Percentiles rank a stretch among this genome's conserved stretches.
phyloP scores from a whole-genome alignment of 805 yeast species.

The Clavispora vitiphila region DNA sequence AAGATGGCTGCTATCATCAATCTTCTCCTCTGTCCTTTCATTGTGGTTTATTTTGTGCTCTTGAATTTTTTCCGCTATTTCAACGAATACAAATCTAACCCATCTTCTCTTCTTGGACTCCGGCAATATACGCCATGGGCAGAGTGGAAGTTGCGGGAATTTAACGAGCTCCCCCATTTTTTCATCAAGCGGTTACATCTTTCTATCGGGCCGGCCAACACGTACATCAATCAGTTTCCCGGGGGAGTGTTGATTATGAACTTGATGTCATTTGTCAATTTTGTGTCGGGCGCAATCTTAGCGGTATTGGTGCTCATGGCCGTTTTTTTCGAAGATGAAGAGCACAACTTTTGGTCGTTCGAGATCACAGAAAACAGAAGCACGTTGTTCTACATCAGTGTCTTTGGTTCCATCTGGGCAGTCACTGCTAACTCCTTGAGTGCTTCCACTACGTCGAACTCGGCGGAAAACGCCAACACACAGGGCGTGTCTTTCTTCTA shows the following conservation, averaged over 20 bases:
- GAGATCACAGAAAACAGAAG: slow-evolving; percentile 80
- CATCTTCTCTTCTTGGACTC: slow-evolving; percentile 61
- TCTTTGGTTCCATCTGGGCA: slow-evolving; percentile 87
- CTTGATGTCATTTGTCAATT: slow-evolving; percentile 38
- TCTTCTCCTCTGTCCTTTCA: slow-evolving; percentile 76
- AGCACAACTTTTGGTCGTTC: slow-evolving; percentile 70
- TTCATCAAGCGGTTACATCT: slow-evolving; percentile 74
- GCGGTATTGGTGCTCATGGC: slow-evolving; percentile 69
- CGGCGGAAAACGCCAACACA: slow-evolving; percentile 22
- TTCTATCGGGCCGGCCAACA: slow-evolving; percentile 74
- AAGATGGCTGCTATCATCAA: slow-evolving; percentile 84
- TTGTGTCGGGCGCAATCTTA: slow-evolving; percentile 82
- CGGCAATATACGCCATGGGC: slow-evolving; percentile 93
- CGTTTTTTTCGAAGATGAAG: slow-evolving; percentile 78
- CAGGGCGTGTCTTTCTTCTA: slow-evolving; percentile 48
- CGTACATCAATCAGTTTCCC: slow-evolving; percentile 89
- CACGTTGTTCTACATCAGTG: slow-evolving; percentile 79
- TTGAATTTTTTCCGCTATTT: slow-evolving; percentile 86
- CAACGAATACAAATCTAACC: slow-evolving; percentile 87
- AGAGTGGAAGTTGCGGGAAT: slow-evolving; percentile 91
- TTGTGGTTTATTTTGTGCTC: slow-evolving; percentile 75
- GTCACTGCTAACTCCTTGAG: slow-evolving; percentile 62
- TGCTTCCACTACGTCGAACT: slow-evolving; percentile 14
- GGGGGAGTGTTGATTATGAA: slow-evolving; percentile 50
- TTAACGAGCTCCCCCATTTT: slow-evolving; percentile 86